Evolutionary conservation across 2,329 filamentous ascomycete genomes (phyloP).

Genomic region (Cytospora piceae): DNA sequence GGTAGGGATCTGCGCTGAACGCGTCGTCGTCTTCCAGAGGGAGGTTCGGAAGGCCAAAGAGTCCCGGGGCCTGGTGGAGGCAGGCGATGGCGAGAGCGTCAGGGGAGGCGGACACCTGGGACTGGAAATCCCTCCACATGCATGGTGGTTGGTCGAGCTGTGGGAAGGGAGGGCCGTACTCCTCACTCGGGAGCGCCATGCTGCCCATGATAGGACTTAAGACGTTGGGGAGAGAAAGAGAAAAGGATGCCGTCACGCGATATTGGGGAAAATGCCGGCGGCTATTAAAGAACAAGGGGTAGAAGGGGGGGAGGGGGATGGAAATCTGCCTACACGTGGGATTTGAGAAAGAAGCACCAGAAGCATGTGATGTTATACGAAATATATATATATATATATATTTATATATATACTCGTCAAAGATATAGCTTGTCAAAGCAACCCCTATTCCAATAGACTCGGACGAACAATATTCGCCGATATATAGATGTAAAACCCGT

Average conservation of each 20-base stretch:
- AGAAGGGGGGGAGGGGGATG: too few species aligned
- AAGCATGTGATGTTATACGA: neutral
- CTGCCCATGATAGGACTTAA: constrained; percentile 6
- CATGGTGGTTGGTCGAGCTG: neutral
- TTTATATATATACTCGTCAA: too few species aligned
- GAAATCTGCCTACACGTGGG: too few species aligned
- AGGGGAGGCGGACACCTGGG: neutral
- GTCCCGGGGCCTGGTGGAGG: constrained; percentile 3
- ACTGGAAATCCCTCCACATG: constrained; percentile 15
- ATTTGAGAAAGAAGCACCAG: neutral
- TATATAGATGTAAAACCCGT: neutral
- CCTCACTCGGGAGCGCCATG: constrained; percentile 12
- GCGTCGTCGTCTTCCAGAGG: constrained; percentile 8
- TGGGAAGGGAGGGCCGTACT: constrained; percentile 2
- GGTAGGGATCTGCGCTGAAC: constrained; percentile 9
- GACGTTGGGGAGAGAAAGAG: neutral
- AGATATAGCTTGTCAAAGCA: neutral
- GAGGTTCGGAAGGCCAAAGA: constrained; percentile 15
- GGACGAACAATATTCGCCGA: neutral
- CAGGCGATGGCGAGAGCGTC: constrained; percentile 17
- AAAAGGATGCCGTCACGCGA: too few species aligned
- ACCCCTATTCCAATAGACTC: neutral
- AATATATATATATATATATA: neutral
- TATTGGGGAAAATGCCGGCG: too few species aligned
- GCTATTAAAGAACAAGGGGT: too few species aligned